Base-by-base conservation (phyloP, 108 stramenopile genomes). In the Cyclotella choctawhatcheeana region DNA sequence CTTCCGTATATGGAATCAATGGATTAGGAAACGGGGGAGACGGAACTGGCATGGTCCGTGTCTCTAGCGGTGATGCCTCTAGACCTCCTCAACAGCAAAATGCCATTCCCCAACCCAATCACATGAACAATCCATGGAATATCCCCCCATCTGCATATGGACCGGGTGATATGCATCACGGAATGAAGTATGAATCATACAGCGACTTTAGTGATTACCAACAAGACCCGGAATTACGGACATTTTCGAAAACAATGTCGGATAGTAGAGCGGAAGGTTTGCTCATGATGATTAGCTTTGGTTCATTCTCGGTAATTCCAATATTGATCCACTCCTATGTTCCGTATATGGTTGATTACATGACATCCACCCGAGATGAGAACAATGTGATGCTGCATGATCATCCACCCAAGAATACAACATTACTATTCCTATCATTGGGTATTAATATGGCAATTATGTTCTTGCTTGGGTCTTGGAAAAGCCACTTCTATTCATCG, bases 401-500 rank as follows among this genome's bases (percentile, higher is more conserved):
- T 16, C 47, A 27, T 33, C 65, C 50, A 2, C 50, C 51, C 1
- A 17, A 26, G 40, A 63, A 58, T 45, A 5, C 44, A 2, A 24
- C 45, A 24, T 55, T 64, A 5, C 43, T 78, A 17, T 67, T 79
- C 24, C 25, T 81, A 47, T 58, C 83, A 29, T 33, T 85, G 30
- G 44, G 69, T 24, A 53, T 87, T 12, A 58, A 67, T 7, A 48
- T 55, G 24, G 31, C 54, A 29, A 64, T 85, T 32, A 86, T 91
- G 82, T 85, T 87, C 80, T 61, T 79, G 35, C 64, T 94, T 32
- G 93, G 93, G 25, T 74, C 81, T 8, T 94, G 93, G 93, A 94
- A 94, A 66, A 87, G 84, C 59, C 47, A 59, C 14, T 89, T 86
- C 61, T 53, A 85, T 70, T 76, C 77, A 20, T 79, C 84, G 18